Evolutionary conservation across 139 green algal genomes (phyloP), one percentile per base, ranked within the genome.

Genomic region (Haematococcus sp.): DNA sequence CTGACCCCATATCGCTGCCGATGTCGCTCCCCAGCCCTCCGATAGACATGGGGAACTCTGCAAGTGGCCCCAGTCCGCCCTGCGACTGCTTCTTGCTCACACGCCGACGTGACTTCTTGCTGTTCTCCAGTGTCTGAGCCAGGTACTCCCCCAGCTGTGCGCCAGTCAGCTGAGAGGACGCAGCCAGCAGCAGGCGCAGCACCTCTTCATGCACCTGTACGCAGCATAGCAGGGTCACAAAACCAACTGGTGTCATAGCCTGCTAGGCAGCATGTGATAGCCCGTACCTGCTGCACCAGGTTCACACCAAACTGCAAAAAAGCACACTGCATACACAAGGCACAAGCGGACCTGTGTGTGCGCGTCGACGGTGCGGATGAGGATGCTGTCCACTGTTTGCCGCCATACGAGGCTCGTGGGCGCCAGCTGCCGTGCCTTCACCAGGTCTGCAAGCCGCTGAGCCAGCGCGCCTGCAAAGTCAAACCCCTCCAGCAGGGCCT

Each of bases 201-300:
- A 93, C 83, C 83, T 93, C 87, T 71, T 91, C 84, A 46, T 94
- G 90, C 63, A 88, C 84, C 83, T 93, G 77, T 16, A 51, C 3
- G 40, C 40, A 60, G 2, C 60, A 68, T 28, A 40, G n/a, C n/a
- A n/a, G n/a, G n/a, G n/a, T n/a, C n/a, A n/a, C n/a, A n/a, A n/a
- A n/a, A n/a, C n/a, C n/a, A n/a, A n/a, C n/a, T n/a, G n/a, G n/a
- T n/a, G n/a, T n/a, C n/a, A n/a, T n/a, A n/a, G n/a, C n/a, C n/a
- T n/a, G n/a, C n/a, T n/a, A n/a, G n/a, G n/a, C n/a, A n/a, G n/a
- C n/a, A n/a, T n/a, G n/a, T n/a, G n/a, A n/a, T n/a, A n/a, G n/a
- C n/a, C n/a, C n/a, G n/a, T n/a, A n/a, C n/a, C n/a, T n/a, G n/a
- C n/a, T n/a, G 30, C 25, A 68, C 25, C 28, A 68, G 5, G 30